phyloP scores from a whole-genome alignment of 164 flowering plant species.

The Buxus sempervirens region DNA sequence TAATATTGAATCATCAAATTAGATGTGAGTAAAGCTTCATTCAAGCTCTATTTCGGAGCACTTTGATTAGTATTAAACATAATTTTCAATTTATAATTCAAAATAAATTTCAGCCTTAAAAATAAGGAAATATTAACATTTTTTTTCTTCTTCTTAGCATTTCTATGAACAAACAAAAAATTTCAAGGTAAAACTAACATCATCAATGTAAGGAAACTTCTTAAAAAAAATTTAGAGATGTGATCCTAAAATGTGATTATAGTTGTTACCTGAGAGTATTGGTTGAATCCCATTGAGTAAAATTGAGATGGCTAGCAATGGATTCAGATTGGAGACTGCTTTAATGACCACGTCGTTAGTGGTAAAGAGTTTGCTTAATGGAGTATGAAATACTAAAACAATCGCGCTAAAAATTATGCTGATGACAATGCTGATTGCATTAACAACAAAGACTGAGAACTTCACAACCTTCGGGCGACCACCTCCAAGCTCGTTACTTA shows the following conservation, averaged over 20 bases:
- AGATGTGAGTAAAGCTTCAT: too few relatives aligned
- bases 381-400: slow-evolving; percentile 33
- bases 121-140: too few relatives aligned
- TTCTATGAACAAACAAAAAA: too few relatives aligned
- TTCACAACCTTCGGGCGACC: slow-evolving; percentile 43
- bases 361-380: slow-evolving; percentile 51
- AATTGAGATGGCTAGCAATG: slow-evolving; percentile 56
- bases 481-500: slow-evolving; percentile 60
- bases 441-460: slow-evolving; percentile 53
- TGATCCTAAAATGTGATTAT: neutral
- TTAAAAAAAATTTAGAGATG: neutral
- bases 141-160: too few relatives aligned
- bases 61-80: too few relatives aligned
- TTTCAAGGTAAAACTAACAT: too few relatives aligned
- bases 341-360: slow-evolving; percentile 35
- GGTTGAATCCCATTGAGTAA: slow-evolving; percentile 65
- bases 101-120: too few relatives aligned
- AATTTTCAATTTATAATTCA: too few relatives aligned
- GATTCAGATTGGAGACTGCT: slow-evolving; percentile 46
- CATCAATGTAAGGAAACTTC: too few relatives aligned
- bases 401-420: slow-evolving; percentile 43
- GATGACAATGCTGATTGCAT: slow-evolving; percentile 38
- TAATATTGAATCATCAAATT: too few relatives aligned
- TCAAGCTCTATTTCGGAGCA: too few relatives aligned
- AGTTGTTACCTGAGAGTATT: slow-evolving; percentile 48